phyloP scores from a whole-genome alignment of 805 yeast genomes.

The Yarrowia sp. region DNA sequence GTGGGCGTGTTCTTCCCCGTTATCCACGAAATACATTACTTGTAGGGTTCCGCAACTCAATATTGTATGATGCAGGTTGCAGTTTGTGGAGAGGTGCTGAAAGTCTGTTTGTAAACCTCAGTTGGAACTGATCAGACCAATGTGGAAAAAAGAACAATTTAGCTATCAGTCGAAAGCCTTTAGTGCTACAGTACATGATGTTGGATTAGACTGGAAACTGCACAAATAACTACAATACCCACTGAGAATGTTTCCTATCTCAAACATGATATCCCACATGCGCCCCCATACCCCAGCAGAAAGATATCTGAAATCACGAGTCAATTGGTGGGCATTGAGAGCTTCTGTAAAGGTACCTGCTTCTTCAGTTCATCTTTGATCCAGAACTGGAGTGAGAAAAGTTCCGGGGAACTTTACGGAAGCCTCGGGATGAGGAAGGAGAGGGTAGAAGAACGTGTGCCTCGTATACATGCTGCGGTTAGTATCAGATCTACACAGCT shows the following conservation, averaged over 20 bases:
- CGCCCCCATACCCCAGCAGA: background rate
- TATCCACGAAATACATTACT: too few relatives aligned
- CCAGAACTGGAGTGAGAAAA: background rate
- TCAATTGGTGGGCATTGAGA: background rate
- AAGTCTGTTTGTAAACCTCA: too few relatives aligned
- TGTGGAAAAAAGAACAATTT: too few relatives aligned
- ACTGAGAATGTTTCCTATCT: too few relatives aligned
- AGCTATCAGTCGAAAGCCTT: too few relatives aligned
- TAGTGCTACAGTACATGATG: too few relatives aligned
- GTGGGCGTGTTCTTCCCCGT: background rate
- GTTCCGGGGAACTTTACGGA: constrained; percentile 1
- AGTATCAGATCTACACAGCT: background rate
- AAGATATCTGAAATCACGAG: background rate
- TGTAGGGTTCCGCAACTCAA: too few relatives aligned
- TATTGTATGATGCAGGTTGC: too few relatives aligned
- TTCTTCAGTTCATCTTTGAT: background rate
- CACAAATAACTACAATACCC: too few relatives aligned
- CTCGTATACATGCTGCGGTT: background rate
- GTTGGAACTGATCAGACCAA: too few relatives aligned
- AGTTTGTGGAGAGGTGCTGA: too few relatives aligned
- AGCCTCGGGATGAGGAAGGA: background rate
- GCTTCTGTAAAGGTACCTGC: background rate
- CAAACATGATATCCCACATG: background rate
- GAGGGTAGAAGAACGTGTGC: background rate
- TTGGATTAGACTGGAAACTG: too few relatives aligned